These are phyloP conservation scores for Mytilinidion resinicola DNA, from an alignment of 495 filamentous ascomycete genomes.

Conservation along the genomic window DNA sequence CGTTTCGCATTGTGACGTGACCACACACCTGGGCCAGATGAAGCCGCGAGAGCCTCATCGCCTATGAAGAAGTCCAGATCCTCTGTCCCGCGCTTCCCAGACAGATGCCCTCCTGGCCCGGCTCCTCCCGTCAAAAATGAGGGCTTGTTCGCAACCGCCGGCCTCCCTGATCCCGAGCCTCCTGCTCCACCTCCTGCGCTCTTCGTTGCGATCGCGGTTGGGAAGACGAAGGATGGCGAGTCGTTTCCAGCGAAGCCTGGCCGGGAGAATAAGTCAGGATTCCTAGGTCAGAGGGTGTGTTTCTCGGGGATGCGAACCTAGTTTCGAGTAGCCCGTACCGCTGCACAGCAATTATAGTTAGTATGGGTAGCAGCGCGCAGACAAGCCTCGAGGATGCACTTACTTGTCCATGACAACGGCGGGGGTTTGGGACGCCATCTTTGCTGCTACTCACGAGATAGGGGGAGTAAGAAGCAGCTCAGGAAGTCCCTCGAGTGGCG, in stretches of 20 bases:
- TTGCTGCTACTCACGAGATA: constrained; percentile 30
- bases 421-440: constrained; percentile 94
- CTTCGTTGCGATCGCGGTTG: constrained; percentile 96
- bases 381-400: constrained; percentile 36
- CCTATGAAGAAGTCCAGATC: constrained; percentile 99
- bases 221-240: constrained; percentile 97
- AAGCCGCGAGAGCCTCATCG: constrained; percentile 83
- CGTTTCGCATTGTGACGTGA: background rate
- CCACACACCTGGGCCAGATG: constrained; percentile 67
- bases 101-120: constrained; percentile 72
- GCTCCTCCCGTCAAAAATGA: constrained; percentile 90
- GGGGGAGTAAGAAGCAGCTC: constrained; percentile 21
- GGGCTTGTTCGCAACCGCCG: constrained; percentile 86
- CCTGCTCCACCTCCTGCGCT: constrained; percentile 60
- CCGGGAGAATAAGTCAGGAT: constrained; percentile 1
- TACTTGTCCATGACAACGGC: constrained; percentile 99
- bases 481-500: constrained; percentile 16
- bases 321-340: constrained; percentile 97
- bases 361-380: background rate
- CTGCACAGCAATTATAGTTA: constrained; percentile 43
- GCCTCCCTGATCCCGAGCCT: constrained; percentile 76
- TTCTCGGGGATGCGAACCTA: constrained; percentile 52
- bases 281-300: constrained; percentile 27
- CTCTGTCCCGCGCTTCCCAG: constrained; percentile 89
- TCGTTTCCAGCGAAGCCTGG: constrained; percentile 98